These are phyloP conservation scores for Mercurialis annua DNA, from an alignment of 345 rosid species.

Conservation along the genomic window DNA sequence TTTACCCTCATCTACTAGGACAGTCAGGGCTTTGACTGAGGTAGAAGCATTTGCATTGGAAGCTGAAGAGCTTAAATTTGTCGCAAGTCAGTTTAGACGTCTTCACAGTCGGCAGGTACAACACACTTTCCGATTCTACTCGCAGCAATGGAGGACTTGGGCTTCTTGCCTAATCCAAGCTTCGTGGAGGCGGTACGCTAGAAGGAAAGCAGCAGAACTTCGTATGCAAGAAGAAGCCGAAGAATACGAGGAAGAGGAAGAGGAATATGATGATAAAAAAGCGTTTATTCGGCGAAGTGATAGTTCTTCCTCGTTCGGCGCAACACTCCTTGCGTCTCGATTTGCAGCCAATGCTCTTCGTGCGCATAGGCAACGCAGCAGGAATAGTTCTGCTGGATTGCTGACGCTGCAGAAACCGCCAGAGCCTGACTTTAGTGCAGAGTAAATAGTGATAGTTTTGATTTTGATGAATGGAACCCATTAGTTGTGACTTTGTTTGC, in stretches of 20 bases:
- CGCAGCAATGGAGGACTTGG: slow-evolving; percentile 97
- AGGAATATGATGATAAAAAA: slow-evolving; percentile 29
- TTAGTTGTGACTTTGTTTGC: background rate
- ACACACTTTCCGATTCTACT: slow-evolving; percentile 83
- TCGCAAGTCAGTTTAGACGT: slow-evolving; percentile 79
- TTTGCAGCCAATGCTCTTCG: slow-evolving; percentile 77
- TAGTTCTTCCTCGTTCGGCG: slow-evolving; percentile 41
- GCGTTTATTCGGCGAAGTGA: slow-evolving; percentile 22
- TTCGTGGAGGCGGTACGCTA: slow-evolving; percentile 60
- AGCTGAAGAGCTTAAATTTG: slow-evolving; percentile 86
- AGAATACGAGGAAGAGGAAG: slow-evolving; percentile 30
- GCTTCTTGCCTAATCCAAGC: slow-evolving; percentile 79
- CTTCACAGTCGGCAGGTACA: slow-evolving; percentile 85
- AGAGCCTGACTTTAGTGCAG: slow-evolving; percentile 63
- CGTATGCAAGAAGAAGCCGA: slow-evolving; percentile 50
- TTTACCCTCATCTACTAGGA: slow-evolving; percentile 63
- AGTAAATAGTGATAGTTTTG: background rate
- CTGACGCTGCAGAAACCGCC: slow-evolving; percentile 64
- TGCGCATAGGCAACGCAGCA: slow-evolving; percentile 33
- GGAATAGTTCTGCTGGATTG: slow-evolving; percentile 32
- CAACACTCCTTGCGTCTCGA: slow-evolving; percentile 67
- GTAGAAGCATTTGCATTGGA: slow-evolving; percentile 85
- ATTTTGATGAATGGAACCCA: background rate
- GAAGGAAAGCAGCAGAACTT: slow-evolving; percentile 58
- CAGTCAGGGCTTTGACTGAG: slow-evolving; percentile 62